phyloP scores from a whole-genome alignment of 345 rosid species.

The Salix koriyanagi region DNA sequence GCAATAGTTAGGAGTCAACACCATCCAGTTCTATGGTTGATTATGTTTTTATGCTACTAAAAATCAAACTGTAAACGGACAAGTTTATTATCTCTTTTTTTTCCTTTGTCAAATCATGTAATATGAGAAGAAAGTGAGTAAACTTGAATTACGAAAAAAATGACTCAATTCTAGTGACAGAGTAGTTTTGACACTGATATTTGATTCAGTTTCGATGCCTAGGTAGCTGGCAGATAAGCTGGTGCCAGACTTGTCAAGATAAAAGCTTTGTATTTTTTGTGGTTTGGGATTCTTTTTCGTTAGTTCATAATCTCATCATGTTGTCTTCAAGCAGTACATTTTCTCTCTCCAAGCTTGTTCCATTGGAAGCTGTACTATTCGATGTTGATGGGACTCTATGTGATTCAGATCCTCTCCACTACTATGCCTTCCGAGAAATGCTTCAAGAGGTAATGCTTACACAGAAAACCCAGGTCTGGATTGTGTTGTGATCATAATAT shows the following conservation, averaged over 20 bases:
- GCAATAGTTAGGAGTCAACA: not conserved
- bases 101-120: not conserved
- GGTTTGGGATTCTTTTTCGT: not conserved
- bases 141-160: not conserved
- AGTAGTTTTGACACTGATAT: not conserved
- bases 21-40: not conserved
- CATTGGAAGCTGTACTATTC: slow-evolving; percentile 72
- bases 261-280: not conserved
- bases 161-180: not conserved
- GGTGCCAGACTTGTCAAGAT: not conserved
- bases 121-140: not conserved
- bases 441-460: slow-evolving; percentile 65
- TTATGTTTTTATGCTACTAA: not conserved
- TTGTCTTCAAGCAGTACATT: slow-evolving; percentile 39
- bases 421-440: slow-evolving; percentile 49
- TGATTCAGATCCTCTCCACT: slow-evolving; percentile 93
- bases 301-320: not conserved
- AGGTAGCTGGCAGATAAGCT: not conserved
- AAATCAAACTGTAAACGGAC: not conserved
- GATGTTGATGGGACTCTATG: slow-evolving; percentile 97
- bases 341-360: slow-evolving; percentile 56
- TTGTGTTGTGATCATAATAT: not conserved
- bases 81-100: not conserved
- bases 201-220: not conserved
- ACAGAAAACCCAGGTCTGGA: not conserved